These are phyloP conservation scores for Wolfiporia cocos DNA, from an alignment of 1,284 basidiomycete species.

Conservation along the genomic window DNA sequence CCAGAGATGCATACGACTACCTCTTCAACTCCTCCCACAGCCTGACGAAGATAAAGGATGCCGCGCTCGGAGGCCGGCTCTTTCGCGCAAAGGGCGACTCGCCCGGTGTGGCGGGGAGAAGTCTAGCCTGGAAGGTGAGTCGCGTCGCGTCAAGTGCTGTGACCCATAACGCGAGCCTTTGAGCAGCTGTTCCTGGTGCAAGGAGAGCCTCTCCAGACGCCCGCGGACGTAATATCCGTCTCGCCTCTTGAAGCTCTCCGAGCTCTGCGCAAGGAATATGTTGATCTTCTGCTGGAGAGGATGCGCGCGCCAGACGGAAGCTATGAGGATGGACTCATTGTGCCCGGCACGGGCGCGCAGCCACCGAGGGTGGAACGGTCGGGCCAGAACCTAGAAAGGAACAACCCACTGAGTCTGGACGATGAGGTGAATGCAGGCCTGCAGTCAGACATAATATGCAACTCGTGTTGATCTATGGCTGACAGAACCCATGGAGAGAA, in stretches of 20 bases:
- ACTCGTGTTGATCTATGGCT: background rate
- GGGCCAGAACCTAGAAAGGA: conserved; percentile 52
- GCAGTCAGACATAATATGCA: background rate
- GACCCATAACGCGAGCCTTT: conserved; percentile 4
- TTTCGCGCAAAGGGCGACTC: conserved; percentile 33
- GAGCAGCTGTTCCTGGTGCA: conserved; percentile 49
- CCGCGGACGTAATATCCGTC: conserved; percentile 36
- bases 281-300: conserved; percentile 47
- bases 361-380: conserved; percentile 30
- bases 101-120: conserved; percentile 55
- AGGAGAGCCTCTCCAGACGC: conserved; percentile 49
- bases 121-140: conserved; percentile 74
- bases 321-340: conserved; percentile 58
- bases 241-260: conserved; percentile 42
- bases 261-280: conserved; percentile 44
- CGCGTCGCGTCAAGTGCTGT: conserved; percentile 8
- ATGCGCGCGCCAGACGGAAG: conserved; percentile 77
- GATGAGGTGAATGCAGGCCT: conserved; percentile 50
- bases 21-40: conserved; percentile 52
- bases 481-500: conserved; percentile 85
- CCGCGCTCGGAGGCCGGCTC: conserved; percentile 53
- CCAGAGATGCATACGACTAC: conserved; percentile 53
- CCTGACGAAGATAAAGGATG: conserved; percentile 60
- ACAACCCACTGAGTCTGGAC: conserved; percentile 85
- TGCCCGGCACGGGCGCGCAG: conserved; percentile 41